These are phyloP conservation scores for Mycena rebaudengoi DNA, from an alignment of 768 basidiomycete species.

Conservation along the genomic window DNA sequence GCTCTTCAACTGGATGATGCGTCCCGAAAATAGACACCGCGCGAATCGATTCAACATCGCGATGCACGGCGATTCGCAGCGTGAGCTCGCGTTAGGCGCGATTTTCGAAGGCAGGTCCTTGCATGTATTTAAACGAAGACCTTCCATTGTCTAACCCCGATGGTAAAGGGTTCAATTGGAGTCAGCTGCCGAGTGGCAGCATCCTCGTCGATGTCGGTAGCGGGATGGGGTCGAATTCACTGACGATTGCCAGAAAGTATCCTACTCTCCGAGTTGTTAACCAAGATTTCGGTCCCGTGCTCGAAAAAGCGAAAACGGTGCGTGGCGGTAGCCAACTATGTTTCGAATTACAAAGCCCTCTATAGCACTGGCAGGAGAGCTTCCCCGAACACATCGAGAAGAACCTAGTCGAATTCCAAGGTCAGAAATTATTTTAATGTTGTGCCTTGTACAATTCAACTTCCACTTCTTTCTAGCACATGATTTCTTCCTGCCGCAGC, in stretches of 20 bases:
- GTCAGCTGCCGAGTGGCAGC: slow-evolving; percentile 21
- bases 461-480: slow-evolving; percentile 18
- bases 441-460: not conserved
- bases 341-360: not conserved
- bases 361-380: not conserved
- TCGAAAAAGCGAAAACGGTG: not conserved
- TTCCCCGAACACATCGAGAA: not conserved
- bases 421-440: not conserved
- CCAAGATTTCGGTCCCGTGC: not conserved
- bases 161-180: slow-evolving; percentile 29
- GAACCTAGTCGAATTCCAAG: not conserved
- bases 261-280: not conserved
- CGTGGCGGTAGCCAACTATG: not conserved
- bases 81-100: not conserved
- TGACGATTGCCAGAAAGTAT: not conserved
- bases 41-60: not conserved
- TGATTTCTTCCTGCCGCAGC: slow-evolving; percentile 37
- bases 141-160: not conserved
- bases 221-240: not conserved
- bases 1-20: not conserved
- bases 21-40: not conserved
- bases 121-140: not conserved
- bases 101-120: slow-evolving; percentile 14
- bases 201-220: slow-evolving; percentile 34
- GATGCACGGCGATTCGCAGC: not conserved